phyloP scores from a whole-genome alignment of 176 grass and related monocot species.

The Cenchrus purpureus region DNA sequence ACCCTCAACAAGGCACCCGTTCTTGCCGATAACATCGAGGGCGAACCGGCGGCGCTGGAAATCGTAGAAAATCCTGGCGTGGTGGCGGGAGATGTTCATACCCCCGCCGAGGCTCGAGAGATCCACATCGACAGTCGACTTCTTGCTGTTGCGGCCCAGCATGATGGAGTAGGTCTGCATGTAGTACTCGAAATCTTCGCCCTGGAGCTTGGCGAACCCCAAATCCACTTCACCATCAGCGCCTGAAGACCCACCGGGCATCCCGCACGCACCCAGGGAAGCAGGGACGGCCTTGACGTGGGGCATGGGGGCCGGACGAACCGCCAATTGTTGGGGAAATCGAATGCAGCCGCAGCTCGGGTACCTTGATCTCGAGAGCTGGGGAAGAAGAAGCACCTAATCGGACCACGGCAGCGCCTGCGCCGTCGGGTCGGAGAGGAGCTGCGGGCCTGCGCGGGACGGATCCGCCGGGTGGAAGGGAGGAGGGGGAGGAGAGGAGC shows the following conservation, averaged over 20 bases:
- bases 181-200: slow-evolving; percentile 95
- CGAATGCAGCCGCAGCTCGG: too few species aligned
- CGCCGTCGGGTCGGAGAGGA: too few species aligned
- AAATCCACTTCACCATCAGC: slow-evolving; percentile 60
- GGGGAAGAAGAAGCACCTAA: too few species aligned
- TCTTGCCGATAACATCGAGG: slow-evolving; percentile 91
- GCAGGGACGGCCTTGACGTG: slow-evolving; percentile 29
- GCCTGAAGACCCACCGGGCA: slow-evolving; percentile 32
- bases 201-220: slow-evolving; percentile 94
- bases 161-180: slow-evolving; percentile 99
- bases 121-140: slow-evolving; percentile 86
- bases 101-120: slow-evolving; percentile 80
- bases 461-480: too few species aligned
- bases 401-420: too few species aligned
- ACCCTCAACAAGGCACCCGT: slow-evolving; percentile 82
- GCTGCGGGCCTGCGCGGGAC: too few species aligned
- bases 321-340: too few species aligned
- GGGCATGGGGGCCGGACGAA: background rate
- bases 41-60: slow-evolving; percentile 87
- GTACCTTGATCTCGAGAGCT: too few species aligned
- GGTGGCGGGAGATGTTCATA: slow-evolving; percentile 90
- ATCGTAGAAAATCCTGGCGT: slow-evolving; percentile 91
- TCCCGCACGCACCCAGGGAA: slow-evolving; percentile 1
- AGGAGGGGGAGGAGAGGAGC: too few species aligned
- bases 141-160: slow-evolving; percentile 89